Evolutionary conservation across 257 asterid species (phyloP), one percentile per base, ranked within the genome.

Genomic region (Perilla frutescens): DNA sequence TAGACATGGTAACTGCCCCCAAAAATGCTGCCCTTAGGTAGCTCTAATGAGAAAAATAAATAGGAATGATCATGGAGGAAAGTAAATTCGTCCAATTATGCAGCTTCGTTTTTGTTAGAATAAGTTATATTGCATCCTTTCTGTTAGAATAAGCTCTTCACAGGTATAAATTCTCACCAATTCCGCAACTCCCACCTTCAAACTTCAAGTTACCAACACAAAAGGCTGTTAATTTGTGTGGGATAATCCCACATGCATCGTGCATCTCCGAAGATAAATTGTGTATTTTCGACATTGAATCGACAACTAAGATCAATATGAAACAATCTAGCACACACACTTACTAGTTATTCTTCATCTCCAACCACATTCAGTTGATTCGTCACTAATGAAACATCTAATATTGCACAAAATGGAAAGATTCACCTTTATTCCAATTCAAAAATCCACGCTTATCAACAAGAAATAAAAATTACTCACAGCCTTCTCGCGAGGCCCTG

Each of bases 401-500:
- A 29, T 11, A 51, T 53, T 54, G 37, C 73, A 66, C 10, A 7
- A 60, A 66, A 49, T 0, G 3, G 11, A 41, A 64, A 37, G 8
- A 48, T 20, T 20, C 2, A 9, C 12, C 1, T 55, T 2, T 12
- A 66, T 26, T 55, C 49, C 26, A 34, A 53, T 56, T 48, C 11
- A 50, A 72, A 20, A 70, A 31, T 48, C 40, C 59, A 61, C 58
- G 39, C 10, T 60, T 4, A 77, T 58, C 75, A 44, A 68, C 10
- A 71, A 12, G 41, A 8, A 48, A 48, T 14, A 8, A 12, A 44
- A 2, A 76, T 59, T 62, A 81, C 97, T 84, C 78, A 92, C 97
- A 61, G 96, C 96, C 79, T 88, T 92, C 91, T 92, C 97, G 40
- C 97, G 96, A 79, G 91, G 79, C 72, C 93, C 97, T 7, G 90